phyloP scores from a whole-genome alignment of 805 yeast genomes.

The Nakazawaea holstii region DNA sequence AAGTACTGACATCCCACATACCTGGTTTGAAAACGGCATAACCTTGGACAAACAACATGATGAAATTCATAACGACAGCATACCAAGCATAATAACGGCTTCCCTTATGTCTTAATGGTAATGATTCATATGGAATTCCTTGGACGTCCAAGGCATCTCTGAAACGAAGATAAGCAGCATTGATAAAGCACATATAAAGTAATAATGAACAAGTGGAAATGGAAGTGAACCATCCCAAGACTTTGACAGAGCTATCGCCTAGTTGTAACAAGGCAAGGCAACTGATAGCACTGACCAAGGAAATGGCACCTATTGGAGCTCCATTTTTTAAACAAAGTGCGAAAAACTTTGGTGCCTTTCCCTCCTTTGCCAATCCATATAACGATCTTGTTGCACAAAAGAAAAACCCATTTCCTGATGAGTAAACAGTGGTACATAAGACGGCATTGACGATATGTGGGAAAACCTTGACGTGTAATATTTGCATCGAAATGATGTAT shows the following conservation, averaged over 20 bases:
- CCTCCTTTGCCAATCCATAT: conserved; percentile 63
- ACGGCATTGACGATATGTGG: conserved; percentile 77
- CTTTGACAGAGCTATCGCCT: conserved; percentile 53
- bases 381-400: conserved; percentile 64
- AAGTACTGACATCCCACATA: conserved; percentile 28
- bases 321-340: conserved; percentile 60
- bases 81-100: conserved; percentile 21
- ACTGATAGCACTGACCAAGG: conserved; percentile 54
- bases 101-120: conserved; percentile 48
- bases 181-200: conserved; percentile 53
- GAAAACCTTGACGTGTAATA: conserved; percentile 54
- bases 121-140: conserved; percentile 34
- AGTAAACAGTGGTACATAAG: conserved; percentile 66
- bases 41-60: conserved; percentile 40
- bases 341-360: conserved; percentile 68
- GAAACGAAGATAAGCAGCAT: conserved; percentile 56
- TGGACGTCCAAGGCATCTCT: conserved; percentile 54
- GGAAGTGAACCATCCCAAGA: conserved; percentile 68
- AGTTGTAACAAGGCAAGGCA: conserved; percentile 63
- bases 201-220: conserved; percentile 67
- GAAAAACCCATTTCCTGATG: conserved; percentile 78
- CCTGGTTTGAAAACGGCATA: conserved; percentile 37
- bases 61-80: conserved; percentile 17
- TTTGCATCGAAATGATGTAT: conserved; percentile 73
- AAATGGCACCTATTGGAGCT: conserved; percentile 64